Evolutionary conservation across 495 filamentous ascomycete genomes (phyloP).

Genomic region (Podospora appendiculata): DNA sequence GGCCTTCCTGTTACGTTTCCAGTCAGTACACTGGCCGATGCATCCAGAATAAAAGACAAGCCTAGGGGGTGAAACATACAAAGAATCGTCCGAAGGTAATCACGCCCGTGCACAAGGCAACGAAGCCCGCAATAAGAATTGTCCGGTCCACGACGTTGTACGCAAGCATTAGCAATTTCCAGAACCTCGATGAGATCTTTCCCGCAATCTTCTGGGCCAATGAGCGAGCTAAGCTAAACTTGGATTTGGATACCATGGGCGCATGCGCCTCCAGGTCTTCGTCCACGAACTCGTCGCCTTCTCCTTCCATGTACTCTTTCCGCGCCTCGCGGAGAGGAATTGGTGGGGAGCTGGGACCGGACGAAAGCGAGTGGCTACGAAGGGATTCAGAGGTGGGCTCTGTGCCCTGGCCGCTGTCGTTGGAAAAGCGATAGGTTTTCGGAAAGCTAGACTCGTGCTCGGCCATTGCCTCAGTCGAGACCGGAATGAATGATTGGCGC

Average conservation of each 20-base stretch:
- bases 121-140: slow-evolving; percentile 43
- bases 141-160: slow-evolving; percentile 40
- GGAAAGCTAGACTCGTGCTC: slow-evolving; percentile 46
- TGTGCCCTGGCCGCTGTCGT: slow-evolving; percentile 86
- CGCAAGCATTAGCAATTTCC: slow-evolving; percentile 32
- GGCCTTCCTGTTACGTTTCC: slow-evolving; percentile 12
- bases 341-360: slow-evolving; percentile 43
- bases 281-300: slow-evolving; percentile 29
- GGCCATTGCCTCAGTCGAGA: slow-evolving; percentile 60
- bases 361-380: slow-evolving; percentile 49
- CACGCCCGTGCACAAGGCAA: slow-evolving; percentile 53
- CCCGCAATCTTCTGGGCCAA: slow-evolving; percentile 22
- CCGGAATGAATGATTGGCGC: slow-evolving; percentile 53
- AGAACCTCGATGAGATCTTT: slow-evolving; percentile 33
- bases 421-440: slow-evolving; percentile 57
- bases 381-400: slow-evolving; percentile 64
- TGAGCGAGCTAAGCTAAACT: slow-evolving; percentile 12
- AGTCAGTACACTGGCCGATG: not conserved
- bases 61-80: slow-evolving; percentile 37
- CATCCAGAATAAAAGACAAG: too few species aligned
- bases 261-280: slow-evolving; percentile 22
- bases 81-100: slow-evolving; percentile 48
- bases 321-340: slow-evolving; percentile 45
- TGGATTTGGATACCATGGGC: slow-evolving; percentile 5
- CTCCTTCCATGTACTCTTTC: slow-evolving; percentile 41